Evolutionary conservation across 768 basidiomycete genomes (phyloP).

Genomic region (Panaeolus papilionaceus): DNA sequence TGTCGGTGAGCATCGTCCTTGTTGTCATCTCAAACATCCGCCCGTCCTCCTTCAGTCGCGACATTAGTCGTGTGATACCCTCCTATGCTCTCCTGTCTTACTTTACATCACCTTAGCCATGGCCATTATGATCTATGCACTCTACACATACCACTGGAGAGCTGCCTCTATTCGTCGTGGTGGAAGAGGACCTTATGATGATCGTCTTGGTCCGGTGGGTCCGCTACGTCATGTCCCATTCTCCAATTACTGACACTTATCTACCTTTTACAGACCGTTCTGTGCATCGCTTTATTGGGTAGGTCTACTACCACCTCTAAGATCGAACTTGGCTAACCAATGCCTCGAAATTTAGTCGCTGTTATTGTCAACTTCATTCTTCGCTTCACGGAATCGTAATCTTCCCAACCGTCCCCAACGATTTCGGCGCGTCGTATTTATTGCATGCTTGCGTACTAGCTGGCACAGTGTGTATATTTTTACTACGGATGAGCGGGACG

Average conservation of each 20-base stretch:
- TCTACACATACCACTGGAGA: constrained; percentile 96
- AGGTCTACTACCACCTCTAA: constrained; percentile 28
- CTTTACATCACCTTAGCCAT: constrained; percentile 62
- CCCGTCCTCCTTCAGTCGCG: background rate
- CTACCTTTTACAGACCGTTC: constrained; percentile 61
- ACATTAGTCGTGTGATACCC: constrained; percentile 8
- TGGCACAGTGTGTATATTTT: background rate
- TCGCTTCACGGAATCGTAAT: constrained; percentile 60
- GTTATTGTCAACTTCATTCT: constrained; percentile 87
- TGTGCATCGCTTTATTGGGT: constrained; percentile 86
- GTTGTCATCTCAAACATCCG: constrained; percentile 1
- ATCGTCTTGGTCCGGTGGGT: constrained; percentile 92
- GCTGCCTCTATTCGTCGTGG: constrained; percentile 91
- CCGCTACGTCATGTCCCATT: constrained; percentile 19
- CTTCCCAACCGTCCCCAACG: background rate
- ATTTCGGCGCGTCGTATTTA: constrained; percentile 4
- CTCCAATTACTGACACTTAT: constrained; percentile 17
- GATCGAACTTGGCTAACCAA: constrained; percentile 20
- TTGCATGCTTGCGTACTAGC: constrained; percentile 1
- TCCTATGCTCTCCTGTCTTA: constrained; percentile 6
- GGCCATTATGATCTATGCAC: constrained; percentile 96
- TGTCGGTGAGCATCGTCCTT: constrained; percentile 64
- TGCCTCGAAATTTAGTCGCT: constrained; percentile 58
- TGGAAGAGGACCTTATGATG: constrained; percentile 95
- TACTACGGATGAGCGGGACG: background rate